Conservation (phyloP, 805 yeast genomes). For the Yarrowia porcina region DNA sequence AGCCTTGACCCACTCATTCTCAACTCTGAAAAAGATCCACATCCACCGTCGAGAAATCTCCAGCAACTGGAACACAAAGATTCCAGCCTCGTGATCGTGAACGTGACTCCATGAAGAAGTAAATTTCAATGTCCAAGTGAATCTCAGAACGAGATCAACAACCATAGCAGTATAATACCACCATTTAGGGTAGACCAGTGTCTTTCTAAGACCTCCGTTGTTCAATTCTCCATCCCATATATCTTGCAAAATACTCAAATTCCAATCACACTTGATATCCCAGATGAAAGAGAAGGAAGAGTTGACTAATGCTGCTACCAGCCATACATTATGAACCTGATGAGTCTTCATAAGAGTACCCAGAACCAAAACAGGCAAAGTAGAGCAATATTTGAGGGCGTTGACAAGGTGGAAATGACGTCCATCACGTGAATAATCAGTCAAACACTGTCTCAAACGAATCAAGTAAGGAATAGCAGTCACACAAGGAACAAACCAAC, state of each 20-base stretch:
- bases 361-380: conserved; percentile 51
- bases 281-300: conserved; percentile 79
- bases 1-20: conserved; percentile 56
- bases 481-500: conserved; percentile 40
- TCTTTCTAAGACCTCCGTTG: conserved; percentile 34
- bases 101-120: conserved; percentile 39
- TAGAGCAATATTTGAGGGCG: conserved; percentile 68
- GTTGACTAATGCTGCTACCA: conserved; percentile 52
- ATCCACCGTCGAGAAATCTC: conserved; percentile 83
- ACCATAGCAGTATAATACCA: conserved; percentile 57
- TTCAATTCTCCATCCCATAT: conserved; percentile 23
- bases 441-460: conserved; percentile 76
- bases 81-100: conserved; percentile 49
- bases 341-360: conserved; percentile 33
- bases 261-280: conserved; percentile 93
- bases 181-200: conserved; percentile 33
- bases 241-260: conserved; percentile 51
- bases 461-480: conserved; percentile 62
- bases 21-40: conserved; percentile 85
- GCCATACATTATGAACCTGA: conserved; percentile 34
- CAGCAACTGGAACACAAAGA: conserved; percentile 62
- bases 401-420: conserved; percentile 62
- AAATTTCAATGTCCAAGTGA: conserved; percentile 67
- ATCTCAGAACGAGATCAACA: conserved; percentile 65
- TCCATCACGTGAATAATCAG: conserved; percentile 56